These are phyloP conservation scores for Solanum pinnatisectum DNA, from an alignment of 257 asterid genomes.

Conservation along the genomic window DNA sequence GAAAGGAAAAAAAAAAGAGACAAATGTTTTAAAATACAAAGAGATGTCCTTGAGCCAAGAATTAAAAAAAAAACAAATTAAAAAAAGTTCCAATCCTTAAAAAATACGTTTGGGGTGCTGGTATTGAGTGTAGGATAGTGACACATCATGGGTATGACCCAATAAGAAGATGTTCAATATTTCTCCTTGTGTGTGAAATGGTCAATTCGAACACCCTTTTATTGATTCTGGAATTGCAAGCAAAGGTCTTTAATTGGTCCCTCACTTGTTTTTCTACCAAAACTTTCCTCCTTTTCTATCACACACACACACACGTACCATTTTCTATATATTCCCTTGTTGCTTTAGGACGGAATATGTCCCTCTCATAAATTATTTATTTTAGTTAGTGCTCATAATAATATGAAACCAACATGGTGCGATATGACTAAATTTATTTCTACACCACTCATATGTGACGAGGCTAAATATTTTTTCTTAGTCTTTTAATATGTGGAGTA, in stretches of 20 bases:
- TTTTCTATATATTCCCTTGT: neutral
- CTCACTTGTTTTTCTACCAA: slow-evolving; percentile 5
- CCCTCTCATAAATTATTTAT: neutral
- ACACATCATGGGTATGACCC: slow-evolving; percentile 18
- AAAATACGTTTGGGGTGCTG: neutral
- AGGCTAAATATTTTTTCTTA: neutral
- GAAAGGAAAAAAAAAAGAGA: neutral
- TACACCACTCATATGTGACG: neutral
- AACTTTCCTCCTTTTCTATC: neutral
- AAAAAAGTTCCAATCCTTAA: neutral
- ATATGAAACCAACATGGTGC: neutral
- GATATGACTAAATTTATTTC: neutral
- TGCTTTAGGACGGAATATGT: slow-evolving; percentile 1
- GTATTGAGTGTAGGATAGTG: slow-evolving; percentile 19
- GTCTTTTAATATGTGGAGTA: neutral
- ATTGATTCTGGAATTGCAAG: slow-evolving; percentile 25
- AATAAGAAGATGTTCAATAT: neutral
- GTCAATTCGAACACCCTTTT: slow-evolving; percentile 1
- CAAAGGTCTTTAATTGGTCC: slow-evolving; percentile 12
- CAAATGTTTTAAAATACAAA: neutral
- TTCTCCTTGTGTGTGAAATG: slow-evolving; percentile 2
- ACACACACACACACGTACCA: neutral
- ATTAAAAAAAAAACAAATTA: neutral
- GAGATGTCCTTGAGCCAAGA: neutral
- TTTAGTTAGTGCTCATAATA: neutral